Percentiles rank a stretch among this genome's conserved stretches.
Evolutionary conservation across 805 yeast species (phyloP).

Genomic region (Yamadazyma takamatsuzukensis): DNA sequence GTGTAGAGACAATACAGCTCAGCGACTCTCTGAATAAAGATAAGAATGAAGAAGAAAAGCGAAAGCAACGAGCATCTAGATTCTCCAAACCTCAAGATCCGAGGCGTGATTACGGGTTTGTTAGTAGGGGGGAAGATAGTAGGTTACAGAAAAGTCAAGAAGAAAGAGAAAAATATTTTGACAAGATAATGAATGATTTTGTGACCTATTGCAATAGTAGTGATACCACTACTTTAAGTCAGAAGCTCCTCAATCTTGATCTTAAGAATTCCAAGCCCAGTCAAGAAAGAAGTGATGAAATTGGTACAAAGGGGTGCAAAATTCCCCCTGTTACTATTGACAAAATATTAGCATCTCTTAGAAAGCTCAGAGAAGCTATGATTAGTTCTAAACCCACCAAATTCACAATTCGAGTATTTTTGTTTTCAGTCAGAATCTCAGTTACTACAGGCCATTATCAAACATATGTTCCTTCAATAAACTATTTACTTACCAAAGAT

Average conservation of each 20-base stretch:
- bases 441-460: constrained; percentile 47
- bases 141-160: constrained; percentile 42
- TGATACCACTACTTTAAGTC: constrained; percentile 5
- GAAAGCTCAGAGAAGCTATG: constrained; percentile 57
- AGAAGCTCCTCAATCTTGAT: constrained; percentile 2
- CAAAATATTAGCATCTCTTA: constrained; percentile 24
- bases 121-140: constrained; percentile 59
- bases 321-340: constrained; percentile 14
- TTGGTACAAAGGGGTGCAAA: not conserved
- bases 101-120: constrained; percentile 42
- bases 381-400: constrained; percentile 32
- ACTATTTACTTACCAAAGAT: constrained; percentile 29
- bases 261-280: not conserved
- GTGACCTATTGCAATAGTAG: constrained; percentile 23
- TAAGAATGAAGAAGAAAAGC: constrained; percentile 2
- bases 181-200: constrained; percentile 29
- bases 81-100: constrained; percentile 7
- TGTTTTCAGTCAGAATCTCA: constrained; percentile 46
- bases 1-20: not conserved
- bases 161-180: constrained; percentile 41
- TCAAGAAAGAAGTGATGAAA: not conserved
- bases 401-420: constrained; percentile 44
- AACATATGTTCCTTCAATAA: constrained; percentile 53
- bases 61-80: constrained; percentile 6
- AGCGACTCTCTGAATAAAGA: too few species aligned